Base-by-base conservation (phyloP, 139 green algal species). In the Medakamo hakoo region DNA sequence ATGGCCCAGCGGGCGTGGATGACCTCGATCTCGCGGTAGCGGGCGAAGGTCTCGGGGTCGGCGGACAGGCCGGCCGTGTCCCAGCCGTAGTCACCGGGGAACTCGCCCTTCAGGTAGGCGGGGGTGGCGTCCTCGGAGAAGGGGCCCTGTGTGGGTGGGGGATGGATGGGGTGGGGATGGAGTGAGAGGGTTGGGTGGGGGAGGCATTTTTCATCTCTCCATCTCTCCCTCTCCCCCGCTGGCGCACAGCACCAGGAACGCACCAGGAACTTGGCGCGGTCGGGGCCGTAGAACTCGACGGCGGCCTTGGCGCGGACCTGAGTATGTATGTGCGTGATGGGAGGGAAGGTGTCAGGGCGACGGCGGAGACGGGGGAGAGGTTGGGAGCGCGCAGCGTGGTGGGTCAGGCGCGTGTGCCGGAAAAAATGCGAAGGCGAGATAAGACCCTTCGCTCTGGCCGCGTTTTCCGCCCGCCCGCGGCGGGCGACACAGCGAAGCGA, bases 1-100 rank as follows among this genome's bases (percentile, higher is more conserved):
- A 98, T 94, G 48, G 57, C 68, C 76, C 76, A 83, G 59, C 76
- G 74, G 49, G 76, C 76, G 68, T 83, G 76, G 71, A 83, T 83
- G 32, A 81, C 70, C 76, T 84, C 68, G 26, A 71, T 30, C 62
- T 71, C 68, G 31, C 74, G 67, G 78, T 83, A 78, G 65, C 71
- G 78, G 59, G 83, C 74, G 74, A 96, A 96, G 74, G 86, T 96
- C 80, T 94, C 79, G 62, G 90, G 90, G 78, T 97, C 90, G 57
- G 90, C 86, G 23, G 90, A 97, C 70, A 97, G 85, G 65, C 90
- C 90, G 63, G 86, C 88, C 59, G 90, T 95, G 83, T 97, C 90
- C 89, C 89, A 96, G 74, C 89, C 89, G 73, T 95, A 95, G 88
- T 96, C 88, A 72, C 88, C 88, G 65, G 88, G 78, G 87, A 84